These are phyloP conservation scores for Colletotrichum magnum DNA, from an alignment of 2,329 filamentous ascomycete genomes.

Conservation along the genomic window DNA sequence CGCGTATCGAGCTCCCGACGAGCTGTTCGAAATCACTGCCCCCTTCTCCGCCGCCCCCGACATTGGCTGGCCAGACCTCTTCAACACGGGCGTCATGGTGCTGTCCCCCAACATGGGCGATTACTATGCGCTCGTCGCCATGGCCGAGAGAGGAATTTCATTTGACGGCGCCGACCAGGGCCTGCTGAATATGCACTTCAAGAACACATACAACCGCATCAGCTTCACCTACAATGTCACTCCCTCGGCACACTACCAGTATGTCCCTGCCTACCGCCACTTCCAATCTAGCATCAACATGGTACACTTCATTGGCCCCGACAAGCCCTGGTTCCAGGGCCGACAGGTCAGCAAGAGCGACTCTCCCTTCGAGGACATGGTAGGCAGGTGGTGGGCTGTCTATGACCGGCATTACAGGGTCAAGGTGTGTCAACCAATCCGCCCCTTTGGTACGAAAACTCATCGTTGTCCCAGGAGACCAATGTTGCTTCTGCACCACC, in stretches of 20 bases:
- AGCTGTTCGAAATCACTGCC: conserved; percentile 81
- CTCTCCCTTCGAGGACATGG: conserved; percentile 84
- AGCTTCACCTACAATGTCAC: conserved; percentile 98
- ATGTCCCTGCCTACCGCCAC: conserved; percentile 93
- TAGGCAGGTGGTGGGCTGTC: conserved; percentile 92
- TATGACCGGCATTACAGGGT: conserved; percentile 87
- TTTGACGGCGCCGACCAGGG: conserved; percentile 99
- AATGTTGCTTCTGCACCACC: neutral
- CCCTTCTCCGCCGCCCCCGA: conserved; percentile 85
- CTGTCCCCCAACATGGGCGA: conserved; percentile 88
- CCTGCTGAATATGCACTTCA: conserved; percentile 94
- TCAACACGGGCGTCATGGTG: conserved; percentile 98
- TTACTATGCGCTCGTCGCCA: conserved; percentile 85
- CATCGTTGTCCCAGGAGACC: conserved; percentile 22
- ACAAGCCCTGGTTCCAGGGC: conserved; percentile 89
- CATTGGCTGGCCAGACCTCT: conserved; percentile 97
- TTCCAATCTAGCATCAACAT: conserved; percentile 91
- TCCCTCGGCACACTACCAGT: conserved; percentile 96
- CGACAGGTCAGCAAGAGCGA: conserved; percentile 67
- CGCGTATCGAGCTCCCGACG: conserved; percentile 90
- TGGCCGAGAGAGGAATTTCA: conserved; percentile 89
- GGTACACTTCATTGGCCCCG: conserved; percentile 93
- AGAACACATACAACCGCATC: conserved; percentile 85
- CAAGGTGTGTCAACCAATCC: conserved; percentile 56
- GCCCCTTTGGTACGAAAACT: neutral